Evolutionary conservation across 345 rosid genomes (phyloP).

Genomic region (Populus pruinosa): DNA sequence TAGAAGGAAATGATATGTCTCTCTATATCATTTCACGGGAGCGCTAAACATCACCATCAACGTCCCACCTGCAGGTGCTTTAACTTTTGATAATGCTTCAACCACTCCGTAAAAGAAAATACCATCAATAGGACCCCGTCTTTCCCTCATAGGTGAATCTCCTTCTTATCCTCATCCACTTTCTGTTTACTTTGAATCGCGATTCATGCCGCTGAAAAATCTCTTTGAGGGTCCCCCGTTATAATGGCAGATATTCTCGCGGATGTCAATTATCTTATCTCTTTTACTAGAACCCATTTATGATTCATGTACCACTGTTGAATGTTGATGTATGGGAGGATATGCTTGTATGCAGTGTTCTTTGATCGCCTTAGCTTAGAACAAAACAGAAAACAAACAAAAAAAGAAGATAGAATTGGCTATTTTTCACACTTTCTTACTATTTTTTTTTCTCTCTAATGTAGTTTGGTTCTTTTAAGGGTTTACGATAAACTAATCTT

Average conservation of each 20-base stretch:
- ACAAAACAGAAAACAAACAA: too few species aligned
- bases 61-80: slow-evolving; percentile 24
- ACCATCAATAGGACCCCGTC: slow-evolving; percentile 4
- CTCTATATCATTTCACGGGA: slow-evolving; percentile 24
- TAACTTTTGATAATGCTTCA: slow-evolving; percentile 35
- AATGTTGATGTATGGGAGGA: not conserved
- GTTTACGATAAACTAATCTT: too few species aligned
- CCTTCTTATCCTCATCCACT: not conserved
- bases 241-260: slow-evolving; percentile 17
- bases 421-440: too few species aligned
- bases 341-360: not conserved
- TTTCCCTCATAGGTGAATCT: not conserved
- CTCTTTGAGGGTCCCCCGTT: slow-evolving; percentile 3
- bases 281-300: not conserved
- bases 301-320: not conserved
- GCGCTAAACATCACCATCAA: slow-evolving; percentile 27
- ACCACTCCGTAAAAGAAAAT: slow-evolving; percentile 21
- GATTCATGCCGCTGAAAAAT: slow-evolving; percentile 5
- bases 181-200: slow-evolving; percentile 21
- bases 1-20: not conserved
- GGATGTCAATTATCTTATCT: slow-evolving; percentile 5
- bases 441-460: too few species aligned
- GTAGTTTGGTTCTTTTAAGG: too few species aligned
- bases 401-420: too few species aligned
- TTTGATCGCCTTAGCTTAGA: not conserved